phyloP scores from a whole-genome alignment of 768 basidiomycete genomes.

The Solioccasus polychromus region DNA sequence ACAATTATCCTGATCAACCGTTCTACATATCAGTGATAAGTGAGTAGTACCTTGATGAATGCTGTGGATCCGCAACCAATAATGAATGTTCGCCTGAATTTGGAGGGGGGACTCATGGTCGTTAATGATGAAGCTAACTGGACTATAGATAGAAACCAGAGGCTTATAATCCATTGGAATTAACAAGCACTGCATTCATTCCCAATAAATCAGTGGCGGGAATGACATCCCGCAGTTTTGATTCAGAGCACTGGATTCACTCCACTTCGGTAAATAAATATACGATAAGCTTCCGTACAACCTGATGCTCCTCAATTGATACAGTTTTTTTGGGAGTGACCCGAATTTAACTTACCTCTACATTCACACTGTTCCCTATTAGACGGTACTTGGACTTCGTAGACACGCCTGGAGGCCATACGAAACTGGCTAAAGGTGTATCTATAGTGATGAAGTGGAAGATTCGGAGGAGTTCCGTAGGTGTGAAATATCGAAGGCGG shows the following conservation, averaged over 20 bases:
- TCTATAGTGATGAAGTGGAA: conserved; percentile 49
- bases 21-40: not conserved
- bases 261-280: conserved; percentile 44
- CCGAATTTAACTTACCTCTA: conserved; percentile 48
- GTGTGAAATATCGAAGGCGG: conserved; percentile 72
- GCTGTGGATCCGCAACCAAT: conserved; percentile 74
- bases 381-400: conserved; percentile 70
- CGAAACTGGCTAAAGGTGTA: conserved; percentile 32
- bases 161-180: too few species aligned
- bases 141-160: not conserved
- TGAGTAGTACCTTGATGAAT: conserved; percentile 61
- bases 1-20: not conserved
- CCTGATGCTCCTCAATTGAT: conserved; percentile 17
- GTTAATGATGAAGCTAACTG: not conserved
- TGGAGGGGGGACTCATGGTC: conserved; percentile 2
- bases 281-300: conserved; percentile 54
- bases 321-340: too few species aligned
- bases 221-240: too few species aligned
- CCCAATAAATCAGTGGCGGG: too few species aligned
- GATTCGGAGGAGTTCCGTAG: conserved; percentile 65
- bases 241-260: too few species aligned
- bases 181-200: too few species aligned
- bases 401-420: conserved; percentile 63
- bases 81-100: conserved; percentile 47
- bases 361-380: conserved; percentile 84